Base-by-base conservation (phyloP, 1,284 basidiomycete genomes). In the Tilletia caries region DNA sequence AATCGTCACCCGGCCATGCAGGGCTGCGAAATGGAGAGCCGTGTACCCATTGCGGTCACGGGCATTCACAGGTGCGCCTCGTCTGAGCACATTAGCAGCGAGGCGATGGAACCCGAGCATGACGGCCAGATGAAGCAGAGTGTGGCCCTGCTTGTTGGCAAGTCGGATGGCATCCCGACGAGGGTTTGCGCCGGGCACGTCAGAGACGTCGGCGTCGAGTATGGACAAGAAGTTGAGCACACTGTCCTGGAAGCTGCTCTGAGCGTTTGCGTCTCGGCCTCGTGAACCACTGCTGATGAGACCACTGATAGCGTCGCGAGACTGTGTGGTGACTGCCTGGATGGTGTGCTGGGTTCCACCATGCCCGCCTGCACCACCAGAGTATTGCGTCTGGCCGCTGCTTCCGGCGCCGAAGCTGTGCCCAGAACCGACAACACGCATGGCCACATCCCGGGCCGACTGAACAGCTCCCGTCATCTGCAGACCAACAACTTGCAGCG, bases 381-480 rank as follows among this genome's bases (percentile, higher is more conserved):
- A 54, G 25, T 27, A 54, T 54, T 54, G 52, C 18, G 58, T 62
- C 23, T 44, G 23, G 20, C 65, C 65, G 32, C 6, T 27, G 18
- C 58, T 34, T 23, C 67, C 60, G 25, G 32, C 44, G 33, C 44
- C 65, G n/a, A 37, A 29, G 62, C 54, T 67, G 34, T 70, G 71
- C 23, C 77, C 75, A 29, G 81, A 79, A 18, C 77, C 78, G 27
- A 85, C 83, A 52, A 86, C 84, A 18, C 84, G 79, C 79, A 85
- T 83, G 20, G 94, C 94, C 52, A 95, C 91, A 74, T 93, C 92
- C 83, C 92, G 90, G 2, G 93, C 92, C 70, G 94, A 92, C 77
- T 95, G 92, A 67, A 95, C 90, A 80, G 93, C 92, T 46, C 94
- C 94, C 0, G 93, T 96, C 92, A 96, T 95, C 86, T 95, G 94